phyloP scores from a whole-genome alignment of 345 rosid genomes.

The Arabis alpina region DNA sequence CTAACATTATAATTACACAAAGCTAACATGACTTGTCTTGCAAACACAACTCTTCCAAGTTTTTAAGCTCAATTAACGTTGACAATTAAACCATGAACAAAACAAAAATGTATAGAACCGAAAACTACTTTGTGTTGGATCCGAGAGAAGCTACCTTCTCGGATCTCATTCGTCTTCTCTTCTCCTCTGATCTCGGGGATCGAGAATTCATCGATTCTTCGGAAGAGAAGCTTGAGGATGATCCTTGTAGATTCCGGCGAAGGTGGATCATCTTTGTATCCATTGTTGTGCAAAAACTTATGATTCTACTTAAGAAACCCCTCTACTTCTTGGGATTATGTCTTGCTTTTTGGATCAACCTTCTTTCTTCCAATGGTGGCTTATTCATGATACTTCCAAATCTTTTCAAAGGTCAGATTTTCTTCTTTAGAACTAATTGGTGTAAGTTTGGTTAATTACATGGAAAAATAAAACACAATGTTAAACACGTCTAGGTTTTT shows the following conservation, averaged over 20 bases:
- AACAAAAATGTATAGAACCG: conserved; percentile 15
- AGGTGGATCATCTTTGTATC: conserved; percentile 64
- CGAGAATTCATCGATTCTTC: conserved; percentile 43
- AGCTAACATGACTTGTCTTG: background rate
- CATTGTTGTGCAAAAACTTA: conserved; percentile 48
- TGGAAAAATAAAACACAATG: no score
- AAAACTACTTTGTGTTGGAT: conserved; percentile 36
- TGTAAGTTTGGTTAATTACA: no score
- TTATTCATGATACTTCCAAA: conserved; percentile 40
- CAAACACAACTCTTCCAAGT: conserved; percentile 30
- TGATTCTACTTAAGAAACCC: conserved; percentile 36
- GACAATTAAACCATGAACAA: conserved; percentile 5
- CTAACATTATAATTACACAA: conserved; percentile 29
- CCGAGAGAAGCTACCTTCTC: conserved; percentile 46
- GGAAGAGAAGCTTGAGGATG: conserved; percentile 9
- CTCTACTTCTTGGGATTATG: conserved; percentile 33
- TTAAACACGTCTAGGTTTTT: no score
- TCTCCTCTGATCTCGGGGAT: conserved; percentile 37
- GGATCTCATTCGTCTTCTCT: conserved; percentile 49
- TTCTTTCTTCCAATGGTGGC: conserved; percentile 54
- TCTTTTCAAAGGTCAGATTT: conserved; percentile 43
- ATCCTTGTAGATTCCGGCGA: conserved; percentile 36
- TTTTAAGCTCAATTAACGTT: conserved; percentile 17
- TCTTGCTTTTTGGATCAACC: conserved; percentile 49
- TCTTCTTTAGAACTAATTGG: conserved; percentile 1